Conservation (phyloP, 257 asterid species). For the Anisodus acutangulus region DNA sequence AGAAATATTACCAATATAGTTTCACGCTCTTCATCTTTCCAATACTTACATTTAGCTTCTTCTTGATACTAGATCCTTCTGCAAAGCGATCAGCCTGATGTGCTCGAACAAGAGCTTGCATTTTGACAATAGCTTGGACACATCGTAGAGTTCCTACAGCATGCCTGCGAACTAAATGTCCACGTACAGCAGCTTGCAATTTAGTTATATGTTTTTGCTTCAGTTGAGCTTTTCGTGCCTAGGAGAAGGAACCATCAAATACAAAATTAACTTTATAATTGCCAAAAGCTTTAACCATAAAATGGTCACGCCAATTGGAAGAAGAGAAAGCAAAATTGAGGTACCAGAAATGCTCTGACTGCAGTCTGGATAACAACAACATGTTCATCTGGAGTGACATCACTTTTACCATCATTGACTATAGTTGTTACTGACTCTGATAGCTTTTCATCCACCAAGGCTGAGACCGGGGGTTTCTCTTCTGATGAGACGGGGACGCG, state of each 20-base stretch:
- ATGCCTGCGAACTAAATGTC: slow-evolving; percentile 80
- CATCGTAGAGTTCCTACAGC: slow-evolving; percentile 97
- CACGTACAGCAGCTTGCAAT: slow-evolving; percentile 96
- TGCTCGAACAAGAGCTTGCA: slow-evolving; percentile 90
- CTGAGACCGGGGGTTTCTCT: background rate
- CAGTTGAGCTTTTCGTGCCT: slow-evolving; percentile 69
- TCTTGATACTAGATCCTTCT: slow-evolving; percentile 40
- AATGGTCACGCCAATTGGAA: background rate
- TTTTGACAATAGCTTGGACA: slow-evolving; percentile 83
- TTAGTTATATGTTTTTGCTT: slow-evolving; percentile 63
- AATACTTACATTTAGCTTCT: slow-evolving; percentile 39
- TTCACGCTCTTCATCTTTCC: slow-evolving; percentile 37
- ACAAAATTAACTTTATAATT: slow-evolving; percentile 22
- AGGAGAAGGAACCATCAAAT: slow-evolving; percentile 34
- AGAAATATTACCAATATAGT: slow-evolving; percentile 35
- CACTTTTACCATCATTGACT: slow-evolving; percentile 46
- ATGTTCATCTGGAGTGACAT: slow-evolving; percentile 55
- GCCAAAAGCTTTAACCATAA: background rate
- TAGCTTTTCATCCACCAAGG: slow-evolving; percentile 42
- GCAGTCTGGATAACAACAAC: slow-evolving; percentile 69
- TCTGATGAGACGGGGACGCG: background rate
- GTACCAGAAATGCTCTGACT: slow-evolving; percentile 75
- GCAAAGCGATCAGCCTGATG: slow-evolving; percentile 49
- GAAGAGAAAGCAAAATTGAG: slow-evolving; percentile 20
- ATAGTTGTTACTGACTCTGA: slow-evolving; percentile 40